Evolutionary conservation across 1,139 yeast genomes (phyloP), one percentile per base, ranked within the genome.

Genomic region (Yamadazyma conglobata): DNA sequence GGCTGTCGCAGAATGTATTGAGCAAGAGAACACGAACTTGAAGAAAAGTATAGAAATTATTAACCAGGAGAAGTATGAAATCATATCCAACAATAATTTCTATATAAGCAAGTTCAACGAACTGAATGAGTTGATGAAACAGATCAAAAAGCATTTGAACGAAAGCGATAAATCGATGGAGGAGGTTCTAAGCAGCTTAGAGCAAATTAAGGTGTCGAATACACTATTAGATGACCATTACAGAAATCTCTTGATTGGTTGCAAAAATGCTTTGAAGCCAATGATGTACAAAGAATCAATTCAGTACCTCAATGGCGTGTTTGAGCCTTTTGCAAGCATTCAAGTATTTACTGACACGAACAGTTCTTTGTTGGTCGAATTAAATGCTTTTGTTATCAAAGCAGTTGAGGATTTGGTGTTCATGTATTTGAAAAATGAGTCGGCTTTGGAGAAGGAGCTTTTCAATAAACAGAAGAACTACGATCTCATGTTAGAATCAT

Each of bases 231-330:
- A 26, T n/a, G 28, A 27, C 6, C 24, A 22, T 11, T 39, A 37
- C 20, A 18, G 24, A 11, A 34, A 33, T 8, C 29, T 43, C 15
- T 15, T 38, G 9, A 17, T 22, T 8, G 29, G 24, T 12, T 24
- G 38, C 13, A 30, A 25, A 20, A 19, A 21, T 3, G 15, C 37
- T 7, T 36, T 54, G 20, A 30, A 38, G 21, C 55, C 55, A 7
- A 37, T 51, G 39, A 36, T 53, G 33, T 40, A 49, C 26, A 44
- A 46, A 7, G 58, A 54, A 25, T 46, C 58, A 10, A 32, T 39
- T 10, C 28, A 28, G 1, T 45, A 42, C 23, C 42, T 47, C 29
- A 30, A 30, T 7, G 38, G 41, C 10, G 26, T 52, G 12, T 37
- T 38, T 14, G 24, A 34, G 8, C 33, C 40, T 4, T 35, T 53